Base-by-base conservation (phyloP, 768 basidiomycete species). In the Suillus tomentosus region DNA sequence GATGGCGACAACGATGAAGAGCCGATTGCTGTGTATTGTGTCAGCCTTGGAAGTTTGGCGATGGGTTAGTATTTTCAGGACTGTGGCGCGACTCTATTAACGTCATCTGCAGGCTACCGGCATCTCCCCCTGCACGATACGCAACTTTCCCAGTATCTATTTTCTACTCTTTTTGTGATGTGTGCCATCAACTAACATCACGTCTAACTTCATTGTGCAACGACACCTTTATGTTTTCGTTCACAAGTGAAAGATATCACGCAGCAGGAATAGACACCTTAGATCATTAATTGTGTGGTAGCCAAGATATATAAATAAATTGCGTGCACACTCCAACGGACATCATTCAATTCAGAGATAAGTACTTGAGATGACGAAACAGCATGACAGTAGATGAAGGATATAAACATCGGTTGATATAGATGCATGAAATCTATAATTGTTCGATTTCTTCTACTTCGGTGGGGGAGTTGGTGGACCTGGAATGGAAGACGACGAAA, bases 41-140 rank as follows among this genome's bases (percentile, higher is more conserved):
- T 84, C 36, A 84, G 88, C 19, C 74, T 98, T 31, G 88, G 87
- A 10, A 87, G 87, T 73, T 77, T 94, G 66, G 86, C 87, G 66
- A 82, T 82, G 72, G 94, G 93, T 95, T 67, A 17, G 39, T 31
- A 22, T 10, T 48, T 62, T 58, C 31, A 36, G 31, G 19, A 11
- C 11, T 36, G 24, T 19, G 39, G 7, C 17, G 1, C 45, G 39
- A 34, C 54, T 36, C 9, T 37, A 14, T 56, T 51, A n/a, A 50
- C 14, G 54, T 54, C 10, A 31, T 64, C 34, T 51, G 5, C 53
- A 94, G 96, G 96, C 2, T 98, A 90, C 73, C 87, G 93, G 9
- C 92, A 99, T 76, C 75, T 99, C 6, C 95, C 96, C 0, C 78
- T 99, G 42, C 92, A 95, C 70, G 96, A 99, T 75, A 78, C 85